Evolutionary conservation across 148 eudicot species (phyloP).

Genomic region (Camellia japonica): DNA sequence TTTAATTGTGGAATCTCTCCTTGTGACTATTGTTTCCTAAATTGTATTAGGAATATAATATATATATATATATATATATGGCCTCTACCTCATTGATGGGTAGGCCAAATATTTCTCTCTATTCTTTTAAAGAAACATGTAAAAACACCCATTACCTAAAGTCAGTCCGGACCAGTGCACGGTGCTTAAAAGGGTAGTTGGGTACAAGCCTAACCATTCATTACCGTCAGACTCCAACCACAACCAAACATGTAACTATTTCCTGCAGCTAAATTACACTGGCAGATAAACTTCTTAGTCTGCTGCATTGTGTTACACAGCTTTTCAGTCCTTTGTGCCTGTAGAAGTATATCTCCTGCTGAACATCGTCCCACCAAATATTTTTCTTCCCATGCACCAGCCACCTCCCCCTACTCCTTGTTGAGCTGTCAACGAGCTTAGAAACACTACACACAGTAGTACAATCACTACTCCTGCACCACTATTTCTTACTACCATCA

Average conservation of each 20-base stretch:
- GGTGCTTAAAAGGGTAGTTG: background rate
- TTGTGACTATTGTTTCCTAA: too few relatives aligned
- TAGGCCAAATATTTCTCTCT: too few relatives aligned
- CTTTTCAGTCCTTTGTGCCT: background rate
- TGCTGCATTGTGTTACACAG: too few relatives aligned
- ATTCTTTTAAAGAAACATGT: background rate
- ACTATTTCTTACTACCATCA: background rate
- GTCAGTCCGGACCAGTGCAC: conserved; percentile 1
- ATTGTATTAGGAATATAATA: too few relatives aligned
- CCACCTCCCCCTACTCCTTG: background rate
- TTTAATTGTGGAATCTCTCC: too few relatives aligned
- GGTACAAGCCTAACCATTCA: background rate
- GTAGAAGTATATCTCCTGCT: background rate
- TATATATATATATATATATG: too few relatives aligned
- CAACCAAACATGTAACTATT: background rate
- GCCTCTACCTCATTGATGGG: too few relatives aligned
- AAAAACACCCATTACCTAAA: background rate
- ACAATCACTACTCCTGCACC: background rate
- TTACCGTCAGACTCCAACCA: conserved; percentile 1
- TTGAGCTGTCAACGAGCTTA: background rate
- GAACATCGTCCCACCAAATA: background rate
- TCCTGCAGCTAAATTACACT: background rate
- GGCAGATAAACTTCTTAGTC: background rate
- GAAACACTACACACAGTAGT: background rate
- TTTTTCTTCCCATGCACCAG: conserved; percentile 8